These are phyloP conservation scores for Dimargaris verticillata DNA, from an alignment of 192 early-diverging fungal species.

Conservation along the genomic window DNA sequence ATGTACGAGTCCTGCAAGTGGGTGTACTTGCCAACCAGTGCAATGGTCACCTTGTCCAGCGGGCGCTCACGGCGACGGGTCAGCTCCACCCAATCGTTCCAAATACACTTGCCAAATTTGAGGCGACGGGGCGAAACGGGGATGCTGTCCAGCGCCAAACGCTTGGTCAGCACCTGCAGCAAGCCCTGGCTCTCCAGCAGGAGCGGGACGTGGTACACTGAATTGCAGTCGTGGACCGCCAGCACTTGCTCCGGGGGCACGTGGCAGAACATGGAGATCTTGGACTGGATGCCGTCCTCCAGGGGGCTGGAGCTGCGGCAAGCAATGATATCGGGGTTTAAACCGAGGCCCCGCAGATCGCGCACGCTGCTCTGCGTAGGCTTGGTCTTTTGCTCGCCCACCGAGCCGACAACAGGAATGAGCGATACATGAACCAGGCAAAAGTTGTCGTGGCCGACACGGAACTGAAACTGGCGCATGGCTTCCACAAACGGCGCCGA, in stretches of 20 bases:
- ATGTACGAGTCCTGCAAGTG: constrained; percentile 92
- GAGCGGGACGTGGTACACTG: constrained; percentile 92
- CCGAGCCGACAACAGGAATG: constrained; percentile 89
- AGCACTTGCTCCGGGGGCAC: constrained; percentile 84
- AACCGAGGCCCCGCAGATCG: constrained; percentile 84
- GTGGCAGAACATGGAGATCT: constrained; percentile 99
- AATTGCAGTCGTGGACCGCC: constrained; percentile 90
- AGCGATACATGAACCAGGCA: constrained; percentile 94
- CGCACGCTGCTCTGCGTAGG: constrained; percentile 94
- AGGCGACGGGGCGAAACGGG: constrained; percentile 32
- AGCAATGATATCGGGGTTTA: constrained; percentile 91
- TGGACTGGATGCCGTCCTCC: constrained; percentile 64
- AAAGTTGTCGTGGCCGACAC: constrained; percentile 96
- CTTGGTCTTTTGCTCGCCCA: constrained; percentile 99
- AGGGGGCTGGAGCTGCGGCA: constrained; percentile 80
- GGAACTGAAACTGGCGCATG: constrained; percentile 99
- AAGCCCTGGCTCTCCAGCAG: constrained; percentile 76
- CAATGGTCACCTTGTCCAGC: constrained; percentile 72
- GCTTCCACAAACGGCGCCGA: constrained; percentile 98
- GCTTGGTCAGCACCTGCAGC: constrained; percentile 61
- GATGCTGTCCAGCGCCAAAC: constrained; percentile 53
- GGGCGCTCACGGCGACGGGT: constrained; percentile 53
- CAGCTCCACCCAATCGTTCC: constrained; percentile 76
- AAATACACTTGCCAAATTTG: constrained; percentile 42
- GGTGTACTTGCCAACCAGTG: constrained; percentile 93